Evolutionary conservation across 805 yeast genomes (phyloP), one percentile per base, ranked within the genome.

Genomic region (Zygosaccharomyces pseudorouxii): DNA sequence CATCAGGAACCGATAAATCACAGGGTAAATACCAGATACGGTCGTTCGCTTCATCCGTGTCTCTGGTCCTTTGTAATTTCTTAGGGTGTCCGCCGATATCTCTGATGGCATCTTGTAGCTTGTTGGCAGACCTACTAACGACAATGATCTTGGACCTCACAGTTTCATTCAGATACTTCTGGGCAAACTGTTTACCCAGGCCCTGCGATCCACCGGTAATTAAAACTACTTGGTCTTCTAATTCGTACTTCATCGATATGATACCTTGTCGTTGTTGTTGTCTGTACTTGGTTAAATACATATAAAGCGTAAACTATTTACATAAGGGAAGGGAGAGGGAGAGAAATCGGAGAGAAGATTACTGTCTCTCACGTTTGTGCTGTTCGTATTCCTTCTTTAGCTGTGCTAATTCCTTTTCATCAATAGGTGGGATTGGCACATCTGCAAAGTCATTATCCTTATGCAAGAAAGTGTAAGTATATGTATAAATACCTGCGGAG

Each of bases 191-290:
- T 3, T 81, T 81, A 0, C 99, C 99, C 1, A 92, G 71, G 0
- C 99, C 99, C 61, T 92, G 99, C 0, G 97, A 89, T 0, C 89
- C 98, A 3, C 99, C 99, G 0, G 96, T 79, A n/a, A 92, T 75
- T 14, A 92, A 75, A 2, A 84, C 89, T 1, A 78, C 63, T 60
- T 76, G 78, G 23, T 77, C 76, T 44, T 74, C 70, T 9, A 78
- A 71, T 3, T 38, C 43, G 47, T 49, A 63, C 38, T 49, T 46
- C 60, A 61, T 58, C 12, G 38, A 18, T 23, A 19, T 11, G 6
- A 22, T 23, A 11, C 28, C 30, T 14, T n/a, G 22, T 14, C 28
- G 38, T 14, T 9, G 22, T 14, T 25, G 35, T 41, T 38, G 41
- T 27, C 9, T 41, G 35, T 29, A 41, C 23, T 41, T 39, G 31